Conservation (phyloP, 2,329 filamentous ascomycete genomes). For the Raffaelea ambrosiae region DNA sequence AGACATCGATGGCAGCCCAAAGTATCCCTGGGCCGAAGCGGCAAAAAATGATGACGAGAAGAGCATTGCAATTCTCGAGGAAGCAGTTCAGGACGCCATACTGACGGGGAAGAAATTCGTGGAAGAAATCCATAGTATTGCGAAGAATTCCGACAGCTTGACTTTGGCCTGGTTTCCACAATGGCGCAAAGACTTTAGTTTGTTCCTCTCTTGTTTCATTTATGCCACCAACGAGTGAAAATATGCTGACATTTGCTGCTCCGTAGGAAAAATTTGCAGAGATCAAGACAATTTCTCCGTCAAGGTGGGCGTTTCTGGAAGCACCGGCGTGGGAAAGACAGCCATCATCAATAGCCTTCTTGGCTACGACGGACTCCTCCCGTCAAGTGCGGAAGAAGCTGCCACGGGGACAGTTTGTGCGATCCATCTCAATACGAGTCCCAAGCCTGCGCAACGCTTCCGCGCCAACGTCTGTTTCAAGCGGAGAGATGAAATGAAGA, state of each 20-base stretch:
- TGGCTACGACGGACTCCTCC: constrained; percentile 5
- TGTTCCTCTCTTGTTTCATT: no score
- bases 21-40: no score
- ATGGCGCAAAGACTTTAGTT: no score
- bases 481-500: neutral
- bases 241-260: no score
- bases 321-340: constrained; percentile 7
- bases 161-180: no score
- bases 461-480: constrained; percentile 2
- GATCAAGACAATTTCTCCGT: neutral
- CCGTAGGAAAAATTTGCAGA: no score
- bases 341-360: constrained; percentile 6
- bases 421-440: neutral
- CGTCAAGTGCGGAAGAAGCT: constrained; percentile 6
- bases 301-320: constrained; percentile 4
- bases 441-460: neutral
- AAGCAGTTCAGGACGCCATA: constrained; percentile 1
- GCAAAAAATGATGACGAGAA: no score
- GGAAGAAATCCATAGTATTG: no score
- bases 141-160: no score
- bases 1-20: no score
- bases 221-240: no score
- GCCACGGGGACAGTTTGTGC: constrained; percentile 3
- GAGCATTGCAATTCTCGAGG: constrained; percentile 1
- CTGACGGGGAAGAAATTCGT: neutral